These are phyloP conservation scores for Aspergillus sp. DNA, from an alignment of 2,329 filamentous ascomycete species.

Conservation along the genomic window DNA sequence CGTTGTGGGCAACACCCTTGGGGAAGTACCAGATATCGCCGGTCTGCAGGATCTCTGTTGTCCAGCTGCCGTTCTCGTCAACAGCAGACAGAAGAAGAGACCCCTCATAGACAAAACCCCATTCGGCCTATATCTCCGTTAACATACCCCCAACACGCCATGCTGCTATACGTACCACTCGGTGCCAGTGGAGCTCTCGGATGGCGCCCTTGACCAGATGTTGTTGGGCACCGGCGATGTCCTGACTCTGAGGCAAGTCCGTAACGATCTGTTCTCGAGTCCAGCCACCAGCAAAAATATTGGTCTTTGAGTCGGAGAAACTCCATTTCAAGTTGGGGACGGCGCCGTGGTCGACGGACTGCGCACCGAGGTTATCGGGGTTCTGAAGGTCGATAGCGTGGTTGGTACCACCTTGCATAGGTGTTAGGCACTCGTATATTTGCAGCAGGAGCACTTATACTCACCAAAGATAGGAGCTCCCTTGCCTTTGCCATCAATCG, in stretches of 20 bases:
- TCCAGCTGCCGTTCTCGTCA: slow-evolving; percentile 57
- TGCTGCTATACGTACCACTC: slow-evolving; percentile 53
- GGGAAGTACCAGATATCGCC: slow-evolving; percentile 70
- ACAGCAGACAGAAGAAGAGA: slow-evolving; percentile 60
- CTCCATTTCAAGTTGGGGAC: slow-evolving; percentile 70
- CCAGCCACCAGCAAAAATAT: slow-evolving; percentile 64
- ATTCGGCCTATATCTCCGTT: slow-evolving; percentile 1
- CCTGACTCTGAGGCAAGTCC: slow-evolving; percentile 65
- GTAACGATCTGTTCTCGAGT: slow-evolving; percentile 65
- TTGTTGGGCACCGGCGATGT: slow-evolving; percentile 68
- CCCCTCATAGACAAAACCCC: slow-evolving; percentile 43
- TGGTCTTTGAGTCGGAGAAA: slow-evolving; percentile 67
- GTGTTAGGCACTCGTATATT: neutral
- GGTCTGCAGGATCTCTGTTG: slow-evolving; percentile 53
- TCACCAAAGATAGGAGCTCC: slow-evolving; percentile 53
- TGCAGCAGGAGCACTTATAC: slow-evolving; percentile 3
- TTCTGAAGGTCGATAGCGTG: neutral
- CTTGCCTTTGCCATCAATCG: slow-evolving; percentile 56
- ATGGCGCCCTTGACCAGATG: slow-evolving; percentile 67
- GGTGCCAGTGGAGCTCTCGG: slow-evolving; percentile 67
- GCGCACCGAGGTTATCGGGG: slow-evolving; percentile 61
- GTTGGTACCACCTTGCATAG: slow-evolving; percentile 60
- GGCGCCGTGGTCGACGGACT: slow-evolving; percentile 62
- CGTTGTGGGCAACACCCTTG: slow-evolving; percentile 62
- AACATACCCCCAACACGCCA: neutral